These are phyloP conservation scores for Fusarium zealandicum DNA, from an alignment of 2,329 filamentous ascomycete species.

Conservation along the genomic window DNA sequence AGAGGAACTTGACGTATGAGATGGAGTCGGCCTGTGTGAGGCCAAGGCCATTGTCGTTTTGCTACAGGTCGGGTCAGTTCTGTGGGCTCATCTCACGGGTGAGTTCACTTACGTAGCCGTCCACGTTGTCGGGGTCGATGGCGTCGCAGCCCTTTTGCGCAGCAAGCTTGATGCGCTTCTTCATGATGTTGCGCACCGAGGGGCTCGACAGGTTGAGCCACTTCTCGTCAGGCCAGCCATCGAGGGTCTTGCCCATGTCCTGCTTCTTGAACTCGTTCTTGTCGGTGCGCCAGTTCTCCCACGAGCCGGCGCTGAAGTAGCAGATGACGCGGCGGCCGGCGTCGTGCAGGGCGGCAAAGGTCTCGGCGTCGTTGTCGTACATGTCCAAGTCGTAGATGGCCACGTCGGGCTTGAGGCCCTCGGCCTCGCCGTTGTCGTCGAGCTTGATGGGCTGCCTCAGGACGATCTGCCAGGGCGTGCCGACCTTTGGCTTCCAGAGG, in stretches of 20 bases:
- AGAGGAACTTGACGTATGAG: constrained; percentile 67
- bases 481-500: constrained; percentile 61
- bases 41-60: constrained; percentile 68
- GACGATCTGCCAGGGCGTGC: constrained; percentile 68
- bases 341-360: constrained; percentile 63
- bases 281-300: constrained; percentile 69
- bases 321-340: constrained; percentile 70
- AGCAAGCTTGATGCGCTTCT: constrained; percentile 64
- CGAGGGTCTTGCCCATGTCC: constrained; percentile 65
- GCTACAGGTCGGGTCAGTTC: constrained; percentile 34
- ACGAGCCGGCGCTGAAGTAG: constrained; percentile 77
- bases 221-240: constrained; percentile 71
- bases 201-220: constrained; percentile 68
- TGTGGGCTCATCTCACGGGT: not conserved
- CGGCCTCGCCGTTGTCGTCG: constrained; percentile 47
- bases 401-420: constrained; percentile 52
- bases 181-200: constrained; percentile 71
- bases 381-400: constrained; percentile 59
- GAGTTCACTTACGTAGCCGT: constrained; percentile 61
- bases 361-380: constrained; percentile 58
- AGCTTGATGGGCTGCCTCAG: constrained; percentile 56
- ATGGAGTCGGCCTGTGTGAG: constrained; percentile 65
- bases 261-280: constrained; percentile 57
- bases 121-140: constrained; percentile 76
- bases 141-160: constrained; percentile 69